Evolutionary conservation across 305 asterid species (phyloP).

Genomic region (Ilex paraguariensis): DNA sequence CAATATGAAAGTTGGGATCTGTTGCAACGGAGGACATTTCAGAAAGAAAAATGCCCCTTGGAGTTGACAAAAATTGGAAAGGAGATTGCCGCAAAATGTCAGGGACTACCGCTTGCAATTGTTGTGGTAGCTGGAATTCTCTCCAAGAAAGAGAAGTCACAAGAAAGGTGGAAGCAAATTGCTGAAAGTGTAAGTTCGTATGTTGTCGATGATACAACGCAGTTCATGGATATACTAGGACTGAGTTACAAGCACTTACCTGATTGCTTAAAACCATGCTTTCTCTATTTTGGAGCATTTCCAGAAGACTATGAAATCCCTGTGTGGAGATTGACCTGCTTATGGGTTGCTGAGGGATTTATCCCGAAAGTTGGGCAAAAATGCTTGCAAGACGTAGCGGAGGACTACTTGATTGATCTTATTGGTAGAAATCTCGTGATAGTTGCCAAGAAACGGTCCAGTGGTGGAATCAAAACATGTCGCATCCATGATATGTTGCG

Average conservation of each 20-base stretch:
- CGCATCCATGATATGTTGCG: slow-evolving; percentile 11
- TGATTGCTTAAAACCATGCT: slow-evolving; percentile 3
- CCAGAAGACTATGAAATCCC: slow-evolving; percentile 10
- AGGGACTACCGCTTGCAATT: slow-evolving; percentile 10
- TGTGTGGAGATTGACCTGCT: slow-evolving; percentile 5
- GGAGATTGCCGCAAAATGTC: slow-evolving; percentile 11
- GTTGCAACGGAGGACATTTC: slow-evolving; percentile 2
- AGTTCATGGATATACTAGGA: slow-evolving; percentile 1
- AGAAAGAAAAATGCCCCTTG: neutral
- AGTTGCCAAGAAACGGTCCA: neutral
- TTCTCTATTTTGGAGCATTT: slow-evolving; percentile 14
- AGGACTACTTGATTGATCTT: slow-evolving; percentile 9
- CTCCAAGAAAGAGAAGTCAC: neutral
- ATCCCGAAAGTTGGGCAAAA: neutral
- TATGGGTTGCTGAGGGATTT: slow-evolving; percentile 20
- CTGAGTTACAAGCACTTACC: slow-evolving; percentile 15
- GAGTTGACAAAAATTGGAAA: slow-evolving; percentile 1
- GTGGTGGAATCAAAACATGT: neutral
- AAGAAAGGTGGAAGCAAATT: slow-evolving; percentile 2
- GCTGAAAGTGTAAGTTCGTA: neutral
- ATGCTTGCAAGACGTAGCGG: slow-evolving; percentile 11
- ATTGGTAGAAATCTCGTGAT: neutral
- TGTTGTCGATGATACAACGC: neutral
- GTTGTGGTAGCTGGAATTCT: slow-evolving; percentile 9
- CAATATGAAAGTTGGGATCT: slow-evolving; percentile 16